Evolutionary conservation across 2,329 filamentous ascomycete species (phyloP), one percentile per base, ranked within the genome.

Genomic region (Pseudocercospora cruenta): DNA sequence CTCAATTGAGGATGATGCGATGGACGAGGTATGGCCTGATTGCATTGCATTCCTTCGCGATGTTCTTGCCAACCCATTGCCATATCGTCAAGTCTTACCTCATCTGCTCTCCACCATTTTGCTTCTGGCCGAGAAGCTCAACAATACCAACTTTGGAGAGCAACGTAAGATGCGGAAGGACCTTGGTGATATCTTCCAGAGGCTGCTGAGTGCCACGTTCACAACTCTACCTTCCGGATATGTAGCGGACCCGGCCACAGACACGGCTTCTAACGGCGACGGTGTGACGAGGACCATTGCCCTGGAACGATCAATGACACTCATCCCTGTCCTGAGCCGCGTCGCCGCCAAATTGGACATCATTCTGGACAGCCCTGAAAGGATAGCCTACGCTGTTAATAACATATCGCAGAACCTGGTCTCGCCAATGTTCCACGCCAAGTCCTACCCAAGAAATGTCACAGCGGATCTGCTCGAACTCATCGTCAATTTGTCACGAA

Each of bases 11-110:
- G 95, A 99, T 74, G 95, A 99, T 81, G 91, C 95, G 16, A 94
- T 97, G 86, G 95, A 99, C 74, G 95, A 99, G 79, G 97, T 99
- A 58, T 99, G 95, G 95, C 86, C 89, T 47, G 94, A 99, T 76
- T 99, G 94, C 77, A 93, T 94, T 74, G 87, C 90, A 0, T 99
- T 99, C 78, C 79, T 98, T 67, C 91, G 89, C 69, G 96, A 99
- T 76, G 86, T 99, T 28, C 84, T 99, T 28, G 89, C 90, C 24
- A 99, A 99, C 75, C 96, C 95, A 0, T 93, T 99, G 74, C 95
- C 95, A 2, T 94, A 99, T 80, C 86, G 95, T 63, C 94, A 97
- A 75, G 94, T 94, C 7, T 80, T 99, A 45, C 92, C 95, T 6
- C 89, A 90, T 60, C 82, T 99, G 53, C 82, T 99, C 12, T 92